A percentile compares a stretch with the other conserved stretches of the same genome.
Evolutionary conservation across 495 filamentous ascomycete genomes (phyloP).

Genomic region (Hypoxylon lienhwacheense): DNA sequence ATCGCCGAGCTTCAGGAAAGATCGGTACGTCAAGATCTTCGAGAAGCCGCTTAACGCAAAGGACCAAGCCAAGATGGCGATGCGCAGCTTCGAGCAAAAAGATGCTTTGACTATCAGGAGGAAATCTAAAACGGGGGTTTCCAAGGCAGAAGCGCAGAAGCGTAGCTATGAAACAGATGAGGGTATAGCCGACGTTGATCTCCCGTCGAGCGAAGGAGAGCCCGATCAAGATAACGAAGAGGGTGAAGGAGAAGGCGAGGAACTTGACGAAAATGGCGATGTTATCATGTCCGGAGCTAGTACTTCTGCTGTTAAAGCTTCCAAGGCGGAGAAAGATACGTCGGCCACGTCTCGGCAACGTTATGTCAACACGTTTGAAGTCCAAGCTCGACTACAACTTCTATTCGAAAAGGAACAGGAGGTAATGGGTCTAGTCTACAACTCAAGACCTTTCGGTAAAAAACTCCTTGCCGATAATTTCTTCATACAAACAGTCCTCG

Average conservation of each 20-base stretch:
- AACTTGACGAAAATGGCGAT: slow-evolving; percentile 53
- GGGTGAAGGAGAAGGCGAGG: slow-evolving; percentile 54
- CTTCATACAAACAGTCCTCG: slow-evolving; percentile 80
- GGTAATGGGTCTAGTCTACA: slow-evolving; percentile 78
- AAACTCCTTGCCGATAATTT: slow-evolving; percentile 81
- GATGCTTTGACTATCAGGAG: slow-evolving; percentile 57
- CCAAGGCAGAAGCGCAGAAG: slow-evolving; percentile 47
- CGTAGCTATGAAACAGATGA: slow-evolving; percentile 56
- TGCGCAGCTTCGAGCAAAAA: slow-evolving; percentile 64
- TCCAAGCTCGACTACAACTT: slow-evolving; percentile 70
- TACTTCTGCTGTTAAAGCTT: slow-evolving; percentile 21
- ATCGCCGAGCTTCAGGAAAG: slow-evolving; percentile 79
- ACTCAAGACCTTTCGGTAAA: slow-evolving; percentile 62
- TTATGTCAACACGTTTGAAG: slow-evolving; percentile 74
- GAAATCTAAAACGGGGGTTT: slow-evolving; percentile 24
- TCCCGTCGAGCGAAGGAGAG: slow-evolving; percentile 52
- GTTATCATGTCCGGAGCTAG: slow-evolving; percentile 50
- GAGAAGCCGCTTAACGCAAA: slow-evolving; percentile 73
- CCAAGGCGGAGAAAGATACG: slow-evolving; percentile 41
- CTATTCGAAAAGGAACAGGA: slow-evolving; percentile 88
- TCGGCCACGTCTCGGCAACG: slow-evolving; percentile 51
- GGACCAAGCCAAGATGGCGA: slow-evolving; percentile 70
- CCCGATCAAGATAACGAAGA: slow-evolving; percentile 48
- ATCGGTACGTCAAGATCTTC: slow-evolving; percentile 89
- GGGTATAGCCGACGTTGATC: slow-evolving; percentile 68